phyloP scores from a whole-genome alignment of 345 rosid genomes.

The Populus deltoides region DNA sequence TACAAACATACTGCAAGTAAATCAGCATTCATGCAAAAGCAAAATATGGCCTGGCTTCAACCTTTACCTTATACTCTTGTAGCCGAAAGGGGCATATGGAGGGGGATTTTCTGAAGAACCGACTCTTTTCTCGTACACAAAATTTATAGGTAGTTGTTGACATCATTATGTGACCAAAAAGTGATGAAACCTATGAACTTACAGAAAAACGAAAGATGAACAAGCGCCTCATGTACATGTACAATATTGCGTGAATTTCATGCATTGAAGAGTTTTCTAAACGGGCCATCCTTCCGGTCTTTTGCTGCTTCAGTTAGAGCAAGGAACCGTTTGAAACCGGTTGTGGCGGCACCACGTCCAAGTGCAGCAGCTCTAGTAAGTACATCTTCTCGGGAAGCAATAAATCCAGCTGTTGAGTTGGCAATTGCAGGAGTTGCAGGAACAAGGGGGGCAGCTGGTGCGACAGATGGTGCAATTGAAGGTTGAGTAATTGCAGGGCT shows the following conservation, averaged over 20 bases:
- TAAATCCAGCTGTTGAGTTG: constrained; percentile 54
- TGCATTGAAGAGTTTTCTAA: constrained; percentile 87
- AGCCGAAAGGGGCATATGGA: neutral
- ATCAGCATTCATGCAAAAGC: neutral
- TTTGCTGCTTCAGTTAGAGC: constrained; percentile 99
- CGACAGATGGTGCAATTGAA: constrained; percentile 32
- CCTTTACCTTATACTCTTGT: too few species aligned
- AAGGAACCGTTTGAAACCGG: constrained; percentile 97
- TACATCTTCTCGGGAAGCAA: constrained; percentile 88
- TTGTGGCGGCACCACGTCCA: constrained; percentile 95
- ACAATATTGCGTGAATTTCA: constrained; percentile 18
- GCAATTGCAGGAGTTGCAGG: constrained; percentile 40
- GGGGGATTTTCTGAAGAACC: neutral
- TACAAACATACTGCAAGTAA: too few species aligned
- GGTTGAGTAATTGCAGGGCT: constrained; percentile 53
- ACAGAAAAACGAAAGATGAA: neutral
- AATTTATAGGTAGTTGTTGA: neutral
- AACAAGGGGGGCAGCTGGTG: constrained; percentile 39
- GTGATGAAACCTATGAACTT: neutral
- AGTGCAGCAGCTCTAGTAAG: constrained; percentile 95
- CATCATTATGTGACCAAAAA: neutral
- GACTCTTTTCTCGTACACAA: neutral
- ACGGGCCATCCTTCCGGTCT: constrained; percentile 94
- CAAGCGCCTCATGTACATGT: neutral
- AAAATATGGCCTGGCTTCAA: too few species aligned